Conservation (phyloP, 306 rosid genomes). For the Vigna mungo region DNA sequence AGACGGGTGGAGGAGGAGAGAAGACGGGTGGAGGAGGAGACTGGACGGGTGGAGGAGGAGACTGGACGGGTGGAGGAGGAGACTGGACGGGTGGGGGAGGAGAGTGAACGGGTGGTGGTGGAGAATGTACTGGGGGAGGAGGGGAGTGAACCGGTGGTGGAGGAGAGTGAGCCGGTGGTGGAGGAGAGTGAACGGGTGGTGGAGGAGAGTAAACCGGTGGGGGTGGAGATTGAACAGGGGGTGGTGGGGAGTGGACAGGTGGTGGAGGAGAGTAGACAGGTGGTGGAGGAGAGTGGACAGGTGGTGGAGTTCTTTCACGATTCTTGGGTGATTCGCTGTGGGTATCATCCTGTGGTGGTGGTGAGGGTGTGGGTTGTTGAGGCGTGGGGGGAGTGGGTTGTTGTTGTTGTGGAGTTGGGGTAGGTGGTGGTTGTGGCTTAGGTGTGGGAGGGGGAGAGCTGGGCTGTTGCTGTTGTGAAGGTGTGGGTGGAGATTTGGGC, state of each 20-base stretch:
- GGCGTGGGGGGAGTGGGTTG: neutral
- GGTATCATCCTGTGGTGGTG: constrained; percentile 26
- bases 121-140: neutral
- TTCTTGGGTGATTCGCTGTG: neutral
- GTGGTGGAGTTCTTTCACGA: constrained; percentile 8
- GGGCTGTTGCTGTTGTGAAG: too few relatives aligned
- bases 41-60: neutral
- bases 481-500: too few relatives aligned
- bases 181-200: constrained; percentile 2
- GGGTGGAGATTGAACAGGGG: neutral
- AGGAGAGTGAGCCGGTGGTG: neutral
- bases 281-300: constrained; percentile 7
- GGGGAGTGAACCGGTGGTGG: neutral
- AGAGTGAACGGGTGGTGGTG: neutral
- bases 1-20: constrained; percentile 18
- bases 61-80: neutral
- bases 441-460: too few relatives aligned
- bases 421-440: neutral
- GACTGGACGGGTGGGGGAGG: neutral
- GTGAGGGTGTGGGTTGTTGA: neutral
- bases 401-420: neutral
- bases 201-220: constrained; percentile 1
- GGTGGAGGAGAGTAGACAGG: constrained; percentile 21
- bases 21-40: neutral
- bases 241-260: neutral